phyloP scores from a whole-genome alignment of 257 asterid species.

The Lycium barbarum region DNA sequence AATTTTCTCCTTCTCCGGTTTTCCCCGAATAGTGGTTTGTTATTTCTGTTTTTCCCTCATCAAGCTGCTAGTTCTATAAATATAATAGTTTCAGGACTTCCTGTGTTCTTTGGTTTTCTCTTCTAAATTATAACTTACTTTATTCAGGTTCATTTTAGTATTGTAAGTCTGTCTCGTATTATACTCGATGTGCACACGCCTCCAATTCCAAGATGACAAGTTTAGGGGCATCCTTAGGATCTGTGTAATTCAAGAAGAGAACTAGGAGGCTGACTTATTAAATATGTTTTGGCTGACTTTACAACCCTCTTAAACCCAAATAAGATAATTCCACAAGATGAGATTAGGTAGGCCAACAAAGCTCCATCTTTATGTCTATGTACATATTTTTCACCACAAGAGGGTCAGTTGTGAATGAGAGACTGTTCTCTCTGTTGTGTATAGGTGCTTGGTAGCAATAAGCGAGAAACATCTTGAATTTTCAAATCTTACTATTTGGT shows the following conservation, averaged over 20 bases:
- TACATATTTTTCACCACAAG: background rate
- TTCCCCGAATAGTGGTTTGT: background rate
- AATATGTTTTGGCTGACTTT: background rate
- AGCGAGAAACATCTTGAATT: conserved; percentile 6
- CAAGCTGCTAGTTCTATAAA: background rate
- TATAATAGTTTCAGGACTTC: too few species aligned
- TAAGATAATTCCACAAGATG: background rate
- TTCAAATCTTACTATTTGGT: background rate
- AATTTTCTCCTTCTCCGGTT: background rate
- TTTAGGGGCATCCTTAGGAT: background rate
- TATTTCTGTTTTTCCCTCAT: background rate
- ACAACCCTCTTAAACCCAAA: background rate
- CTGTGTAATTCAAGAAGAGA: background rate
- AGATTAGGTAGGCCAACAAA: background rate
- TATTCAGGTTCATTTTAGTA: background rate
- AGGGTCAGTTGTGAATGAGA: background rate
- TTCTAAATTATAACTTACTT: background rate
- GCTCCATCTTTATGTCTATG: background rate
- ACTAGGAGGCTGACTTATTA: background rate
- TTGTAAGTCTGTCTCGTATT: background rate
- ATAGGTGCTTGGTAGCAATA: background rate
- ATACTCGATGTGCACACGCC: background rate
- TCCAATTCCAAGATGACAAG: background rate
- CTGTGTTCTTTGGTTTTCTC: background rate
- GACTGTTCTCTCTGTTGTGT: conserved; percentile 2